Evolutionary conservation across 1,139 yeast genomes (phyloP), one percentile per base, ranked within the genome.

Genomic region (Debaryomyces fabryi): DNA sequence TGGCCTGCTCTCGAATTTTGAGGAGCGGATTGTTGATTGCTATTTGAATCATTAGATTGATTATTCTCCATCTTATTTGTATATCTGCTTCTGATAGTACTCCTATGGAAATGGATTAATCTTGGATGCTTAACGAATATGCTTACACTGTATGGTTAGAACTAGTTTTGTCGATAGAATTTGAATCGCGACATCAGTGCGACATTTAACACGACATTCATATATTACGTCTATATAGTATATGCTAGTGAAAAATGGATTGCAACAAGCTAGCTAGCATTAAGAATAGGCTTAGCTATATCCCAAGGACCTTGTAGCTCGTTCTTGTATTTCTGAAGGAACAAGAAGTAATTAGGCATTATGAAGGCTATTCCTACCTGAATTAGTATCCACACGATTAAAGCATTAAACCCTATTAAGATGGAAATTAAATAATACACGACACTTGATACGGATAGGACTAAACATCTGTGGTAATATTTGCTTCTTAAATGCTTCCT

Each of bases 241-340:
- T 5, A 12, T 27, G 6, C 13, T 12, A 12, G n/a, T 27, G 6
- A 21, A 12, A 12, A 9, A 24, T 24, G 27, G 1, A 24, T 24
- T 9, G 4, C 2, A 8, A 24, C 4, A 24, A 9, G 20, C 13
- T 5, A 44, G 21, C 20, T 38, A 18, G 51, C 33, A 20, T 41
- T 40, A 10, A 76, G 63, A 12, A 72, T 65, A 0, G 96, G 96
- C 58, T 79, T 82, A 10, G 96, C 96, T 1, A 88, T 84, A 64
- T 90, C 97, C 97, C 97, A 90, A 0, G 97, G 97, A 0, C 97
- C 97, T 65, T 87, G 92, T 48, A 90, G 72, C 63, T 89, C 96
- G 63, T 89, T 88, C 65, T 90, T 90, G 62, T 89, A 89, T 65
- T 83, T 80, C 60, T 90, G 97, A 36, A 90, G 68, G 38, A 78